A percentile compares a stretch with the other conserved stretches of the same genome.
Evolutionary conservation across 2,329 filamentous ascomycete genomes (phyloP).

Genomic region (Fusarium vanettenii): DNA sequence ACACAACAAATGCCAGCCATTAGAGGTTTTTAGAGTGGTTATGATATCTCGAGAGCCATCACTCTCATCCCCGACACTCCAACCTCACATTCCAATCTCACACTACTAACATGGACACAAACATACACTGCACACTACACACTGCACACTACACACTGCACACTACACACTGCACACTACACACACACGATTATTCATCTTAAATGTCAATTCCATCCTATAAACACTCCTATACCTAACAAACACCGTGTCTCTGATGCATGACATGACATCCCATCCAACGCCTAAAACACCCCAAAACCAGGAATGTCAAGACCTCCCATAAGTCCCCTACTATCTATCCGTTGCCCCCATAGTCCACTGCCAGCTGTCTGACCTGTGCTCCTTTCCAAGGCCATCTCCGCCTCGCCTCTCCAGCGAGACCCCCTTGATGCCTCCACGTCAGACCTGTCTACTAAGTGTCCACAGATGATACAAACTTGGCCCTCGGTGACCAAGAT

Average conservation of each 20-base stretch:
- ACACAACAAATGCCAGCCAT: not conserved
- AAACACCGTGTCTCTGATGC: slow-evolving; percentile 45
- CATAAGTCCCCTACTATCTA: slow-evolving; percentile 25
- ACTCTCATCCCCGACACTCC: too few species aligned
- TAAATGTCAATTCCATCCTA: slow-evolving; percentile 19
- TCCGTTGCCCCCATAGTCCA: slow-evolving; percentile 24
- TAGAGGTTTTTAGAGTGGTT: not conserved
- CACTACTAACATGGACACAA: too few species aligned
- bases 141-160: too few species aligned
- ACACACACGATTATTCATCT: not conserved
- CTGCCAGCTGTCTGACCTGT: slow-evolving; percentile 13
- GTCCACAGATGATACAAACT: slow-evolving; percentile 11
- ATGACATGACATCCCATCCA: slow-evolving; percentile 40
- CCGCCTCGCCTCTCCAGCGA: not conserved
- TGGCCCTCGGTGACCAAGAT: slow-evolving; percentile 10
- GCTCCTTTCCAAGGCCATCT: slow-evolving; percentile 9
- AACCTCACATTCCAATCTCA: not conserved
- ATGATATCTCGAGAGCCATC: too few species aligned
- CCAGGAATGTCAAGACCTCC: slow-evolving; percentile 28
- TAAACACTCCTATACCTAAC: slow-evolving; percentile 33
- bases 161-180: not conserved
- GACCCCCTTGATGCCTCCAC: slow-evolving; percentile 10
- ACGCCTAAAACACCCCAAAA: slow-evolving; percentile 43
- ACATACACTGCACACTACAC: not conserved
- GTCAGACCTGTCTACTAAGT: slow-evolving; percentile 13